Conservation (phyloP, 75 land plant species). For the Ceratopteris richardii region DNA sequence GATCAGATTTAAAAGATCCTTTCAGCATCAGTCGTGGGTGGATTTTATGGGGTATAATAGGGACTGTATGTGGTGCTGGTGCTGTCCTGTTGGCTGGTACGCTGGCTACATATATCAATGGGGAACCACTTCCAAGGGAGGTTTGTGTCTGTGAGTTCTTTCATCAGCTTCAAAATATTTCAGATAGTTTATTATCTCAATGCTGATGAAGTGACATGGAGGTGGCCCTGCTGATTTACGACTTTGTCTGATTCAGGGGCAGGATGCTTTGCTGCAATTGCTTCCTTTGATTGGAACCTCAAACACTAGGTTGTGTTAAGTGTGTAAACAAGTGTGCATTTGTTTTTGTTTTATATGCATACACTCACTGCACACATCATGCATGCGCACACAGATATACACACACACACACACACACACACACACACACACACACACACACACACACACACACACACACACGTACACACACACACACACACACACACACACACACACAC, state of each 20-base stretch:
- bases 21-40: slow-evolving; percentile 75
- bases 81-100: slow-evolving; percentile 57
- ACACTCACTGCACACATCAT: background rate
- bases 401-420: too few species aligned
- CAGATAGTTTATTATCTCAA: too few species aligned
- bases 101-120: slow-evolving; percentile 40
- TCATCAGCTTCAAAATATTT: too few species aligned
- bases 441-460: too few species aligned
- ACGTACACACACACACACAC: too few species aligned
- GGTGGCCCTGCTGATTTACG: background rate
- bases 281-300: slow-evolving; percentile 90
- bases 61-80: slow-evolving; percentile 45
- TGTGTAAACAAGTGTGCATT: background rate
- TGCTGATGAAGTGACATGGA: too few species aligned
- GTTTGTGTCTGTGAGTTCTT: slow-evolving; percentile 31
- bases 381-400: too few species aligned
- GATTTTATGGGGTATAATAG: slow-evolving; percentile 82
- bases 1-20: slow-evolving; percentile 60
- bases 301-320: slow-evolving; percentile 42
- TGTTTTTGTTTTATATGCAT: background rate
- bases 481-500: too few species aligned
- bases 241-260: slow-evolving; percentile 14
- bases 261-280: slow-evolving; percentile 78
- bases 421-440: too few species aligned
- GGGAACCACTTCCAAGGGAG: slow-evolving; percentile 72